phyloP scores from a whole-genome alignment of 495 filamentous ascomycete genomes.

The Pyronema omphalodes region DNA sequence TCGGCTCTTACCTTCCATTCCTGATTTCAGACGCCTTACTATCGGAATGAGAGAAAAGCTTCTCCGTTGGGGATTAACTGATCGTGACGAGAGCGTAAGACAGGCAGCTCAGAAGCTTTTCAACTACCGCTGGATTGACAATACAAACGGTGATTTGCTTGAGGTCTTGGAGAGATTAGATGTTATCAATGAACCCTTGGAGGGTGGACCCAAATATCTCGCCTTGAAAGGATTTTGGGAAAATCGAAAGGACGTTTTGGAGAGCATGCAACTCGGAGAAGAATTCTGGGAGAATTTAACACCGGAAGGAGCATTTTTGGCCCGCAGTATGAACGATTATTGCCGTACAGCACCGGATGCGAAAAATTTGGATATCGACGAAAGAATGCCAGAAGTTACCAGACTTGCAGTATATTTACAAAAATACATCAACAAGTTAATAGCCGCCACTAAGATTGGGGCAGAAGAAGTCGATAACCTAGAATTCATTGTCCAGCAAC shows the following conservation, averaged over 20 bases:
- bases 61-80: conserved; percentile 82
- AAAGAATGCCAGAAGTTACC: conserved; percentile 89
- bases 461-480: conserved; percentile 55
- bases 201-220: conserved; percentile 74
- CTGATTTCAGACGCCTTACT: conserved; percentile 89
- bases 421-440: conserved; percentile 54
- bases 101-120: conserved; percentile 83
- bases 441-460: conserved; percentile 45
- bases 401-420: conserved; percentile 68
- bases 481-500: conserved; percentile 87
- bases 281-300: conserved; percentile 72
- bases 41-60: conserved; percentile 93
- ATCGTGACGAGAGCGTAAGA: conserved; percentile 85
- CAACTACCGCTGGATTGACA: conserved; percentile 87
- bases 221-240: conserved; percentile 96
- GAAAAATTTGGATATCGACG: conserved; percentile 53
- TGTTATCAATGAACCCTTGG: conserved; percentile 70
- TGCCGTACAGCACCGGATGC: conserved; percentile 42
- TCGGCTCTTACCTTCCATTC: conserved; percentile 67
- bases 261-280: conserved; percentile 63
- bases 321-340: conserved; percentile 83
- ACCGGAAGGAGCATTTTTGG: conserved; percentile 72
- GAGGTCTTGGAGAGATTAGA: conserved; percentile 91
- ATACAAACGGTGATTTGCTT: conserved; percentile 64
- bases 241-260: conserved; percentile 75